phyloP scores from a whole-genome alignment of 2,329 filamentous ascomycete species.

The Passalora sequoiae region DNA sequence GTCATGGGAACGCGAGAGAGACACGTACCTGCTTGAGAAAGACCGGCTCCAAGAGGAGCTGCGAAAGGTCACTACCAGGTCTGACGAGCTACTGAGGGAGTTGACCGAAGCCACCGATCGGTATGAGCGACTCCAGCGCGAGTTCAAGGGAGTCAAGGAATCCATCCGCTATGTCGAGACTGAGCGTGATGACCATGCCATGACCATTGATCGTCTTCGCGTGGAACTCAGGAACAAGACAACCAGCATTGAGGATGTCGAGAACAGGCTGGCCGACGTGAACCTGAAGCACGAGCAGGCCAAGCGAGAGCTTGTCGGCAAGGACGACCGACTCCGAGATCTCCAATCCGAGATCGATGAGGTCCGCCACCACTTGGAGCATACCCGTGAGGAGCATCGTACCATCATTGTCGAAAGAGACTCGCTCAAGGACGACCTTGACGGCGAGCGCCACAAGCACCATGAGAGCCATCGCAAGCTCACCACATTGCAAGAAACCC shows the following conservation, averaged over 20 bases:
- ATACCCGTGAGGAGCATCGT: conserved; percentile 26
- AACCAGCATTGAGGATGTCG: conserved; percentile 23
- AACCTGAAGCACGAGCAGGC: conserved; percentile 23
- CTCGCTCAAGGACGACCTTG: conserved; percentile 26
- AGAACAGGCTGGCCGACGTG: conserved; percentile 23
- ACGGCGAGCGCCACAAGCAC: conserved; percentile 22
- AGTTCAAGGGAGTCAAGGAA: conserved; percentile 26
- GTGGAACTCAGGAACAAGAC: conserved; percentile 27
- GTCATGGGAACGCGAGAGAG: conserved; percentile 26
- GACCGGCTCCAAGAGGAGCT: conserved; percentile 29
- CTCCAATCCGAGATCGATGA: conserved; percentile 25
- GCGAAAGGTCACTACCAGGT: conserved; percentile 21
- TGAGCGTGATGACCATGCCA: conserved; percentile 30
- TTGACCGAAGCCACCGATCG: conserved; percentile 24
- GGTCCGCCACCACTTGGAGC: conserved; percentile 23
- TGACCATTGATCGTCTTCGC: conserved; percentile 27
- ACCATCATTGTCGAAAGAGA: conserved; percentile 26
- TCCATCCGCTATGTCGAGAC: conserved; percentile 25
- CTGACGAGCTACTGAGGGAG: conserved; percentile 25
- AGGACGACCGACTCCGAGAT: conserved; percentile 25
- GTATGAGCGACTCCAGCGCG: conserved; percentile 24
- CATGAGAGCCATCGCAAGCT: conserved; percentile 24
- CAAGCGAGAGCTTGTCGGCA: conserved; percentile 25
- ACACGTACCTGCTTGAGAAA: conserved; percentile 26
- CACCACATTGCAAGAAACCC: conserved; percentile 21